phyloP scores from a whole-genome alignment of 176 grass and related monocot genomes.

The Saccharum spontaneum region DNA sequence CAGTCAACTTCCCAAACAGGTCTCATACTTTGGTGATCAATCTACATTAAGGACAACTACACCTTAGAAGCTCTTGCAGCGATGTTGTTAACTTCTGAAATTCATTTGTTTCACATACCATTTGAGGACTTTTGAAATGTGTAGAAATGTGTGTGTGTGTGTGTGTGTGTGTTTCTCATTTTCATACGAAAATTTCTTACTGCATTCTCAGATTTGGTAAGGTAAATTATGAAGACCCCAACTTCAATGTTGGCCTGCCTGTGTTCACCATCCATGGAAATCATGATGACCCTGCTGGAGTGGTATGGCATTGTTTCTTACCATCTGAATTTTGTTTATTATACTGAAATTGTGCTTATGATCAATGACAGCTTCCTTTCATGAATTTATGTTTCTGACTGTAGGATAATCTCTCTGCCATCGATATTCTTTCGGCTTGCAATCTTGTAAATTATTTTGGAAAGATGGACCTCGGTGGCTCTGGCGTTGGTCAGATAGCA shows the following conservation, averaged over 20 bases:
- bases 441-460: constrained; percentile 99
- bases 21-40: neutral
- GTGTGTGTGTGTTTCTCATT: neutral
- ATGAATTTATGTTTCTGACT: constrained; percentile 23
- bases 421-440: constrained; percentile 92
- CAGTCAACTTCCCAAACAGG: constrained; percentile 63
- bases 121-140: neutral
- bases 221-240: constrained; percentile 85
- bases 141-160: neutral
- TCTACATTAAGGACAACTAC: neutral
- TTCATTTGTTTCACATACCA: neutral
- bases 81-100: neutral
- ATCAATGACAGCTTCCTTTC: neutral
- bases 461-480: constrained; percentile 88
- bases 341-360: constrained; percentile 5
- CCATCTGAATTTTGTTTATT: neutral
- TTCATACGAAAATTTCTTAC: neutral
- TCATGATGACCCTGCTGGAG: constrained; percentile 85
- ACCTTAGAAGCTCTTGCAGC: neutral
- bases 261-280: constrained; percentile 95
- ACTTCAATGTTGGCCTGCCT: constrained; percentile 80
- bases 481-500: constrained; percentile 84
- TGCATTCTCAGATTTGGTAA: constrained; percentile 62
- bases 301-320: constrained; percentile 51
- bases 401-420: constrained; percentile 96